These are phyloP conservation scores for Paxillus ammoniavirescens DNA, from an alignment of 768 basidiomycete genomes.

Conservation along the genomic window DNA sequence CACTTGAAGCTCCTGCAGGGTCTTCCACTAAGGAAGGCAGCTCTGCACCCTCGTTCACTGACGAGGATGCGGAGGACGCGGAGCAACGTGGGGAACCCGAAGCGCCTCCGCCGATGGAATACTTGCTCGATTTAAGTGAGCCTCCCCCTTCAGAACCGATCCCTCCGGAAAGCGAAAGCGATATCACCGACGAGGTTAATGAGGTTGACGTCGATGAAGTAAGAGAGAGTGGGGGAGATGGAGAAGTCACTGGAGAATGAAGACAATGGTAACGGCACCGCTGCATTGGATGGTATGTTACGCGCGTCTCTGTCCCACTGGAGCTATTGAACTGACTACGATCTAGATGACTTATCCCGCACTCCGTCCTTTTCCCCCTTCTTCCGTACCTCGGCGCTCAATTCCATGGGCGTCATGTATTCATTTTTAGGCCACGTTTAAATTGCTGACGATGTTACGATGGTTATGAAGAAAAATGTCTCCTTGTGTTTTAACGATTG, in stretches of 20 bases:
- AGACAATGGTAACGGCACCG: slow-evolving; percentile 18
- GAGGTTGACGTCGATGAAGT: slow-evolving; percentile 20
- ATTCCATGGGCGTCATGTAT: neutral
- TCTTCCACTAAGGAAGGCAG: slow-evolving; percentile 8
- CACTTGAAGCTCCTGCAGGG: slow-evolving; percentile 1
- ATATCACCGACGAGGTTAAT: slow-evolving; percentile 33
- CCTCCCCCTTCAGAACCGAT: slow-evolving; percentile 32
- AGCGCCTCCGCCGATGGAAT: slow-evolving; percentile 1
- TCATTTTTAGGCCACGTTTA: neutral
- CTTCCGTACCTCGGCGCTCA: neutral
- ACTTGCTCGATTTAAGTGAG: slow-evolving; percentile 26
- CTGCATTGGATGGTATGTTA: slow-evolving; percentile 4
- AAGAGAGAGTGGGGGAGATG: slow-evolving; percentile 13
- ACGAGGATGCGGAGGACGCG: neutral
- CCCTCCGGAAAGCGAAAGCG: slow-evolving; percentile 33
- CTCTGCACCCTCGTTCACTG: neutral
- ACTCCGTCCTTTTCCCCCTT: slow-evolving; percentile 17
- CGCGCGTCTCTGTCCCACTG: neutral
- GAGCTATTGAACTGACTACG: slow-evolving; percentile 14
- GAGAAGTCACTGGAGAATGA: slow-evolving; percentile 8
- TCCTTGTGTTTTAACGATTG: neutral
- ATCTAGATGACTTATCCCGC: neutral
- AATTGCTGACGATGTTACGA: neutral
- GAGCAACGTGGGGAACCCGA: slow-evolving; percentile 10
- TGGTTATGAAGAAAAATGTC: neutral